Conservation (phyloP, 495 filamentous ascomycete species). For the Elasticomyces elasticus region DNA sequence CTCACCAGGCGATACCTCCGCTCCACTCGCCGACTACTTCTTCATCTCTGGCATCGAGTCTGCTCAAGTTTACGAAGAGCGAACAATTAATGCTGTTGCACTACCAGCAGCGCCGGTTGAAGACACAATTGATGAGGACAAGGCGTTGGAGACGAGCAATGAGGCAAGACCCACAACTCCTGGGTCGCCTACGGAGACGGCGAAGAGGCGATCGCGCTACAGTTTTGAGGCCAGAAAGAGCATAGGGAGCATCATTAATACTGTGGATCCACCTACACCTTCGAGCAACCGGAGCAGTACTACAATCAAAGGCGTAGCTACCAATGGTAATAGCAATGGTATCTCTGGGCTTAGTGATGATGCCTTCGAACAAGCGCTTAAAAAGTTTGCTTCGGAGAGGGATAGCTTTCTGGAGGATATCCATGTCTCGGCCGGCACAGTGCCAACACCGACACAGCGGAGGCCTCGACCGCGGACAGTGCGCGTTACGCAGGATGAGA, state of each 20-base stretch:
- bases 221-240: conserved; percentile 56
- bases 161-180: conserved; percentile 44
- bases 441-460: conserved; percentile 34
- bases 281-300: conserved; percentile 81
- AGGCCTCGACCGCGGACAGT: conserved; percentile 63
- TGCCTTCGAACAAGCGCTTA: conserved; percentile 84
- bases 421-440: conserved; percentile 75
- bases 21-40: conserved; percentile 94
- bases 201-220: conserved; percentile 52
- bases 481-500: conserved; percentile 71
- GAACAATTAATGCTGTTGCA: conserved; percentile 8
- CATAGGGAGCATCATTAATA: conserved; percentile 51
- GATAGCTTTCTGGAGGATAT: conserved; percentile 91
- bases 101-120: conserved; percentile 49
- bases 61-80: conserved; percentile 45
- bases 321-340: conserved; percentile 6
- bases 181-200: conserved; percentile 38
- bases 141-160: conserved; percentile 32
- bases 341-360: conserved; percentile 46
- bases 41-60: conserved; percentile 94
- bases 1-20: conserved; percentile 39
- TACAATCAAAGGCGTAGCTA: conserved; percentile 56
- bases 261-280: conserved; percentile 31
- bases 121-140: conserved; percentile 75
- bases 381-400: conserved; percentile 88